phyloP scores from a whole-genome alignment of 2,329 filamentous ascomycete species.

The Trichoderma sp. region DNA sequence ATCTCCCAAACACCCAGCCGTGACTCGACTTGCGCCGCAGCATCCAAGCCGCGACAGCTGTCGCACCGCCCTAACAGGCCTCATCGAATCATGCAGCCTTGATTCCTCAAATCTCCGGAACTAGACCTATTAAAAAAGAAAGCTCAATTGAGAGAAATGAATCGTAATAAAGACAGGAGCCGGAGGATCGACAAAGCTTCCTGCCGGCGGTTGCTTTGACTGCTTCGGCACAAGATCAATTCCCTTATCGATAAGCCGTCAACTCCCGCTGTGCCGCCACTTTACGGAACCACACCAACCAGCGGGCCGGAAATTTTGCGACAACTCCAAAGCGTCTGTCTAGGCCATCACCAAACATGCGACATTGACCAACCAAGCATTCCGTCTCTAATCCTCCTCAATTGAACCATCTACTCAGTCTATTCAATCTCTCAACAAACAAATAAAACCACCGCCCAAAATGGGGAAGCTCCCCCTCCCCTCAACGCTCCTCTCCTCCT shows the following conservation, averaged over 20 bases:
- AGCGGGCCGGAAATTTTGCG: slow-evolving; percentile 30
- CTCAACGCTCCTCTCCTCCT: slow-evolving; percentile 29
- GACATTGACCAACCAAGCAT: neutral
- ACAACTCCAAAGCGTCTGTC: slow-evolving; percentile 12
- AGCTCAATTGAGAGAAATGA: neutral
- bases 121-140: neutral
- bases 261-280: neutral
- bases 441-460: neutral
- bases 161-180: neutral
- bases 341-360: neutral
- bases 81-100: slow-evolving; percentile 25
- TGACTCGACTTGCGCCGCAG: neutral
- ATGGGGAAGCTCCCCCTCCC: slow-evolving; percentile 35
- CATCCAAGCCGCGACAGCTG: slow-evolving; percentile 17
- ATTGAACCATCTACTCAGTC: neutral
- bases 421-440: neutral
- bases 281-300: neutral
- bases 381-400: neutral
- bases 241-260: slow-evolving; percentile 20
- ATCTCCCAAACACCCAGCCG: neutral
- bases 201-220: neutral
- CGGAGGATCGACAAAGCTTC: neutral
- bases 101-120: neutral
- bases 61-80: slow-evolving; percentile 26
- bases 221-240: neutral